Conservation (phyloP, 345 rosid species). For the Aethionema arabicum region DNA sequence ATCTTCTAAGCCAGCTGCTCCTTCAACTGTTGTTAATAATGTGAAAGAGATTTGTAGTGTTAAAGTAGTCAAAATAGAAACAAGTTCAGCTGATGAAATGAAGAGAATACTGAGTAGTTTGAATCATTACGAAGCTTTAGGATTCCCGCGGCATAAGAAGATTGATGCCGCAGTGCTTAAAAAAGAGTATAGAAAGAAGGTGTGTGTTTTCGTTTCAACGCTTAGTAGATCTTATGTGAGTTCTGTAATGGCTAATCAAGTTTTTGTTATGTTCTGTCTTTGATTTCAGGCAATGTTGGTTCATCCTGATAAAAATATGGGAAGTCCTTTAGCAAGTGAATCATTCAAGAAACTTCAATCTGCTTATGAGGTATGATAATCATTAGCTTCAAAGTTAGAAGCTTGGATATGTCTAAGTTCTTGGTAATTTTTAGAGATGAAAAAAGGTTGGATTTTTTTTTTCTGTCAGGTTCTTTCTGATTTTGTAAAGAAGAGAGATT, state of each 20-base stretch:
- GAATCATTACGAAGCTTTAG: slow-evolving; percentile 87
- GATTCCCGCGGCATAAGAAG: slow-evolving; percentile 65
- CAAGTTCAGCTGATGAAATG: slow-evolving; percentile 73
- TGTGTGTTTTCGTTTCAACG: slow-evolving; percentile 26
- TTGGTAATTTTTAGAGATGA: background rate
- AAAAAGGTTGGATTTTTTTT: background rate
- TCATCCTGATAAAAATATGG: slow-evolving; percentile 99
- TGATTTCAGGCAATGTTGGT: slow-evolving; percentile 87
- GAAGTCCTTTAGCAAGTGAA: slow-evolving; percentile 89
- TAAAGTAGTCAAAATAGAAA: slow-evolving; percentile 55
- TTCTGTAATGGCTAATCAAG: slow-evolving; percentile 10
- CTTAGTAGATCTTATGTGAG: slow-evolving; percentile 10
- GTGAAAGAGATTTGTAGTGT: slow-evolving; percentile 48
- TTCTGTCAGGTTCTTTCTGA: slow-evolving; percentile 80
- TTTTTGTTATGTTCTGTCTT: slow-evolving; percentile 24
- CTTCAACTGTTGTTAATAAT: slow-evolving; percentile 47
- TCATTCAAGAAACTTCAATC: slow-evolving; percentile 97
- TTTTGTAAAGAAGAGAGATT: slow-evolving; percentile 77
- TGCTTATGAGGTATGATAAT: slow-evolving; percentile 74
- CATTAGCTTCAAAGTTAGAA: too few relatives aligned
- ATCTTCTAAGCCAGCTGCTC: slow-evolving; percentile 52
- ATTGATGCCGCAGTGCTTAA: slow-evolving; percentile 61
- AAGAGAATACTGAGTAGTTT: slow-evolving; percentile 68
- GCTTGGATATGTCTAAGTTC: slow-evolving; percentile 6
- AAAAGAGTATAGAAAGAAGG: slow-evolving; percentile 94